phyloP scores from a whole-genome alignment of 2,329 filamentous ascomycete species.

The Fusarium piperis region DNA sequence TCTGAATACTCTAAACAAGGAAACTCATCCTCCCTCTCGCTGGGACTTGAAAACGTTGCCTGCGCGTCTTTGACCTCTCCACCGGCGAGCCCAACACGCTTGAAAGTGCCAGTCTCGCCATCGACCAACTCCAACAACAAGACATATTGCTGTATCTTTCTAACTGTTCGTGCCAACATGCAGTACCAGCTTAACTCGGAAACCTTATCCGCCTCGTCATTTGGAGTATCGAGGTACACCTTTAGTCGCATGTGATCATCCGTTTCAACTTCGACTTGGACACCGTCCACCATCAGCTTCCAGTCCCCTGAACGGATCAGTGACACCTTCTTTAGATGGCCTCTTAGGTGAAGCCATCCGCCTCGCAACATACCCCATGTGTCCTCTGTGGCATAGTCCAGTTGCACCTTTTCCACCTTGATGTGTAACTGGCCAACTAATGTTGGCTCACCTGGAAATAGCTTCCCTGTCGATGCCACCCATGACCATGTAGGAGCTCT shows the following conservation, averaged over 20 bases:
- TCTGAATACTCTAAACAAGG: background rate
- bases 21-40: background rate
- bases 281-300: background rate
- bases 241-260: too few species aligned
- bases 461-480: background rate
- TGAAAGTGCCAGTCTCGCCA: background rate
- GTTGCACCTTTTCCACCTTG: background rate
- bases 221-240: background rate
- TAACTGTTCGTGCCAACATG: background rate
- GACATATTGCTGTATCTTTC: background rate
- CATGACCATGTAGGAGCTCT: background rate
- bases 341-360: background rate
- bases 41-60: background rate
- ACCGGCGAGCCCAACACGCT: background rate
- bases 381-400: background rate
- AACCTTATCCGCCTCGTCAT: background rate
- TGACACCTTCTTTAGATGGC: background rate
- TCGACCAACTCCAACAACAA: background rate
- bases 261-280: background rate
- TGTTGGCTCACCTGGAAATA: background rate
- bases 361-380: background rate
- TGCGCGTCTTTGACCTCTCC: background rate
- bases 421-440: background rate
- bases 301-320: background rate
- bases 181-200: background rate